phyloP scores from a whole-genome alignment of 352 stramenopile species.

The Phytopythium boreale region DNA sequence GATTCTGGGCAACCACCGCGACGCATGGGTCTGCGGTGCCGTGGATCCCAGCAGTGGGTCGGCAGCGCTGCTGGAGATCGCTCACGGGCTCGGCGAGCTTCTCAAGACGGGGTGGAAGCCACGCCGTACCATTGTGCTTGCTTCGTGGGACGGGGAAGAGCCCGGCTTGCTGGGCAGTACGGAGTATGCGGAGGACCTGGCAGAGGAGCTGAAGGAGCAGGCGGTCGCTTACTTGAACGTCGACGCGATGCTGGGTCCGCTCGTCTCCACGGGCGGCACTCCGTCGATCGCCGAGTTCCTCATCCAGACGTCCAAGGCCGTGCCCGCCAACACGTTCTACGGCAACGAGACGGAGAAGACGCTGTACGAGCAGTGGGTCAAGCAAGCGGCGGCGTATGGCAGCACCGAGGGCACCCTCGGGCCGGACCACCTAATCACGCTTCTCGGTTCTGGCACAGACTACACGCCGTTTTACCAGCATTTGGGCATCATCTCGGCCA shows the following conservation, averaged over 20 bases:
- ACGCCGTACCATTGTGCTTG: constrained; percentile 56
- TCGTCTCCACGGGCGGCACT: constrained; percentile 43
- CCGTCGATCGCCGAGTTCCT: constrained; percentile 67
- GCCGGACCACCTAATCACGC: constrained; percentile 48
- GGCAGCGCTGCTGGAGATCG: constrained; percentile 71
- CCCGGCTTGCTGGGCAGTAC: constrained; percentile 78
- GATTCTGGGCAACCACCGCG: constrained; percentile 84
- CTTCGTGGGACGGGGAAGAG: constrained; percentile 82
- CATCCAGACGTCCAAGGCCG: constrained; percentile 40
- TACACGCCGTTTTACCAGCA: constrained; percentile 87
- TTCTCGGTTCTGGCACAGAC: constrained; percentile 63
- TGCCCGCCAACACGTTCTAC: constrained; percentile 51
- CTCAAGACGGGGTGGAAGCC: constrained; percentile 64
- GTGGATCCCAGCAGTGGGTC: constrained; percentile 86
- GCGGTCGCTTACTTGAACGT: constrained; percentile 87
- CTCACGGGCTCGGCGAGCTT: constrained; percentile 51
- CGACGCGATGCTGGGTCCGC: constrained; percentile 58
- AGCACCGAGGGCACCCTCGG: constrained; percentile 25
- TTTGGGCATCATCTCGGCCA: constrained; percentile 76
- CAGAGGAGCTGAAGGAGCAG: constrained; percentile 38
- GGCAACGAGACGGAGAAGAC: constrained; percentile 22
- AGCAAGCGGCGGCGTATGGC: constrained; percentile 18
- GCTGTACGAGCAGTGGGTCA: constrained; percentile 38
- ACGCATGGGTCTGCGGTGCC: constrained; percentile 88
- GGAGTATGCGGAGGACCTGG: constrained; percentile 76